Evolutionary conservation across 352 stramenopile species (phyloP).

Genomic region (Phytophthora foliorum): DNA sequence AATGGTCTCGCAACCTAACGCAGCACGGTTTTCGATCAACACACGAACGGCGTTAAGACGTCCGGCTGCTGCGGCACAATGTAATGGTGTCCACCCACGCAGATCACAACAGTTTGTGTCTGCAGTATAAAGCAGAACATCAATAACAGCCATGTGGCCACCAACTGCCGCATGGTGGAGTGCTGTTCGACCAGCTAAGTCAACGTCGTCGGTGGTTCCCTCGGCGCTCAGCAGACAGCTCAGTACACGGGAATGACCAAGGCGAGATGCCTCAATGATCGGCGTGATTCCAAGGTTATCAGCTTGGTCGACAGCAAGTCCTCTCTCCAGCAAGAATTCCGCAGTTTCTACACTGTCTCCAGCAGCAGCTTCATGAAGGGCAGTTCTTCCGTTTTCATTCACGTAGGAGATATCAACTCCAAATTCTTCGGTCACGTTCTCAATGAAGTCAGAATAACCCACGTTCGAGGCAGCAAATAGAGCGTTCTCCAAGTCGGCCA

Average conservation of each 20-base stretch:
- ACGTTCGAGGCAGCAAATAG: constrained; percentile 5
- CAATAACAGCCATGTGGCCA: neutral
- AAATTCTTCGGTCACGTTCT: neutral
- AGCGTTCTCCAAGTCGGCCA: neutral
- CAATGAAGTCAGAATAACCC: neutral
- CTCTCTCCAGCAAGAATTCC: neutral
- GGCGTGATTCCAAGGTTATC: constrained; percentile 8
- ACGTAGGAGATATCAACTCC: neutral
- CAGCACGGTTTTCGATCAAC: neutral
- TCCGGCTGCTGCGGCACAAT: constrained; percentile 1
- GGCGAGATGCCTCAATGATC: constrained; percentile 9
- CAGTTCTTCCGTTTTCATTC: neutral
- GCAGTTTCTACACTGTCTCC: neutral
- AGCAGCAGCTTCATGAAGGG: constrained; percentile 12
- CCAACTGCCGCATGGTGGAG: constrained; percentile 9
- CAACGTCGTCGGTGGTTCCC: neutral
- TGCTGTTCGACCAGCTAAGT: constrained; percentile 2
- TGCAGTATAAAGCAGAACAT: constrained; percentile 1
- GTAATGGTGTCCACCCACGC: constrained; percentile 9
- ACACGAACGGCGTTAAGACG: neutral
- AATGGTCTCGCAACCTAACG: neutral
- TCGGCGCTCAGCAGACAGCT: neutral
- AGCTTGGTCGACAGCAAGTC: neutral
- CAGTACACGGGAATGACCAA: neutral
- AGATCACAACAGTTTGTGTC: constrained; percentile 6